Conservation (phyloP, 2,329 filamentous ascomycete species). For the Talaromyces sp. region DNA sequence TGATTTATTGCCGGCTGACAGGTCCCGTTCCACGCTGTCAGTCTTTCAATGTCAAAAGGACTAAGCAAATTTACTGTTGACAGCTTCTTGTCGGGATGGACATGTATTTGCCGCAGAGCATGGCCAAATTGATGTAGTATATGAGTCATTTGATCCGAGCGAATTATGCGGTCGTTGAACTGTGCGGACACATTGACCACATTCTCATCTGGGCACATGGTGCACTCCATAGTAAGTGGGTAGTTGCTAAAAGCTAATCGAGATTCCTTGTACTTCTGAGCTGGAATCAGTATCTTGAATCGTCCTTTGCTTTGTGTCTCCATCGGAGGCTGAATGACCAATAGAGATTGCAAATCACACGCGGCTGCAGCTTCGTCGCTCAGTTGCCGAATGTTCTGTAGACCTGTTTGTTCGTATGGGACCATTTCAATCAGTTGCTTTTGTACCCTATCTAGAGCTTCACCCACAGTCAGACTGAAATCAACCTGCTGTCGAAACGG, state of each 20-base stretch:
- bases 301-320: neutral
- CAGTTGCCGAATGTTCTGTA: slow-evolving; percentile 47
- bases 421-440: slow-evolving; percentile 36
- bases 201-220: neutral
- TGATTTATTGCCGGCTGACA: neutral
- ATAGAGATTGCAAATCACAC: slow-evolving; percentile 32
- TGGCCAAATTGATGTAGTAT: neutral
- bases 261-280: neutral
- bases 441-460: slow-evolving; percentile 30
- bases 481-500: slow-evolving; percentile 36
- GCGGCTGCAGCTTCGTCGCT: slow-evolving; percentile 37
- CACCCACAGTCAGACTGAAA: slow-evolving; percentile 25
- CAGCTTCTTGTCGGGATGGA: neutral
- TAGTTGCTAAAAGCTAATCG: neutral
- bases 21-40: neutral
- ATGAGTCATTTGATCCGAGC: neutral
- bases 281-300: neutral
- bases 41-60: neutral
- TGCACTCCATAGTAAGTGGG: neutral
- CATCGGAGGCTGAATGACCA: slow-evolving; percentile 35
- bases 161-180: neutral
- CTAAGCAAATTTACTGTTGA: neutral
- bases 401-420: slow-evolving; percentile 48
- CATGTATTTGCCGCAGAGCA: neutral
- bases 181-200: neutral